These are phyloP conservation scores for Glonium stellatum DNA, from an alignment of 495 filamentous ascomycete species.

Conservation along the genomic window DNA sequence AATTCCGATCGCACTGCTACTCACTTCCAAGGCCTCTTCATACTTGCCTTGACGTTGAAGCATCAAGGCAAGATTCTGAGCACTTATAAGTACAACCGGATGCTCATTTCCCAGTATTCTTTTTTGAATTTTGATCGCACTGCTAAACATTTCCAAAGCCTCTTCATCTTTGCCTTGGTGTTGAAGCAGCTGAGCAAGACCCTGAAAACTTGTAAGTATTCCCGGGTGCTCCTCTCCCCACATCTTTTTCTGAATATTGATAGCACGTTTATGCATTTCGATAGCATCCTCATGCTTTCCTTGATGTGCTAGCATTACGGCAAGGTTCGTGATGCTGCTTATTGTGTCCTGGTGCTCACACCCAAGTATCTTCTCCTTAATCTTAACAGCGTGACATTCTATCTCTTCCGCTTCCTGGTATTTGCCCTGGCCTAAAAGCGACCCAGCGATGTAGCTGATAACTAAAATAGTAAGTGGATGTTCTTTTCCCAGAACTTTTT, in stretches of 20 bases:
- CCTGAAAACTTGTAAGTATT: too few species aligned
- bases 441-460: background rate
- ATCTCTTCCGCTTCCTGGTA: background rate
- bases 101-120: too few species aligned
- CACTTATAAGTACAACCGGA: background rate
- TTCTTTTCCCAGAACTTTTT: background rate
- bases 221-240: too few species aligned
- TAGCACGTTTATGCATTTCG: too few species aligned
- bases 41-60: slow-evolving; percentile 12
- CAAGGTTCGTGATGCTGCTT: too few species aligned
- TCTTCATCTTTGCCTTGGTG: too few species aligned
- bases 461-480: background rate
- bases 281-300: too few species aligned
- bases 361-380: slow-evolving; percentile 3
- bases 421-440: background rate
- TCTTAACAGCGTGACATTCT: background rate
- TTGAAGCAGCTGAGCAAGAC: too few species aligned
- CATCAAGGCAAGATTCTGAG: background rate
- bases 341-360: slow-evolving; percentile 15
- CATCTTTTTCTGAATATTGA: too few species aligned
- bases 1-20: background rate
- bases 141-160: too few species aligned
- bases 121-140: too few species aligned
- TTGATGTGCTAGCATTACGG: too few species aligned
- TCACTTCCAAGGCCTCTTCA: slow-evolving; percentile 18